phyloP scores from a whole-genome alignment of 495 filamentous ascomycete species.

The Talaromyces ruber region DNA sequence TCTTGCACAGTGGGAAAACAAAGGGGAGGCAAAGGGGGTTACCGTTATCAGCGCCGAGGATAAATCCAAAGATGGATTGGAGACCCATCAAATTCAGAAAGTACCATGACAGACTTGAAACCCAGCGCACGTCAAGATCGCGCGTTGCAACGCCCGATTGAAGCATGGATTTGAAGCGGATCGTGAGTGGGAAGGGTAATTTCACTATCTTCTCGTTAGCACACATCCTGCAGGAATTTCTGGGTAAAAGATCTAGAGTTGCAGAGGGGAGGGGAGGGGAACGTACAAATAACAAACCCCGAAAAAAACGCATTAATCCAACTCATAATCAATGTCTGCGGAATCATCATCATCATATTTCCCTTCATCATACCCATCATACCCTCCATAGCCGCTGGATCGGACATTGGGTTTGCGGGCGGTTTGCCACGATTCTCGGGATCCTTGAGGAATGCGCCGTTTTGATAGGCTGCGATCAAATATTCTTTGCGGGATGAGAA shows the following conservation, averaged over 20 bases:
- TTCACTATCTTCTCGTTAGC: slow-evolving; percentile 56
- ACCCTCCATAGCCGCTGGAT: slow-evolving; percentile 96
- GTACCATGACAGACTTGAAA: slow-evolving; percentile 97
- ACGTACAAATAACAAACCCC: slow-evolving; percentile 90
- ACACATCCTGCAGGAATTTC: too few relatives aligned
- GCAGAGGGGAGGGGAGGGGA: not conserved
- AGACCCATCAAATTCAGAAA: slow-evolving; percentile 94
- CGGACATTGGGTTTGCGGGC: slow-evolving; percentile 88
- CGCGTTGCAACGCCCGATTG: slow-evolving; percentile 92
- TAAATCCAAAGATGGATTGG: slow-evolving; percentile 95
- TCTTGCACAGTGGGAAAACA: not conserved
- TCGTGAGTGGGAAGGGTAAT: slow-evolving; percentile 94
- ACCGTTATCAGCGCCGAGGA: slow-evolving; percentile 94
- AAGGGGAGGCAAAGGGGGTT: slow-evolving; percentile 5
- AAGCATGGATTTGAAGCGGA: slow-evolving; percentile 98
- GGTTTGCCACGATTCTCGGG: slow-evolving; percentile 78
- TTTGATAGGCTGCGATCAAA: slow-evolving; percentile 70
- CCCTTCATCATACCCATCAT: slow-evolving; percentile 99
- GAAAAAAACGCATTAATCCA: slow-evolving; percentile 99
- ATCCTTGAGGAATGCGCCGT: slow-evolving; percentile 81
- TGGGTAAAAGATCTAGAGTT: too few relatives aligned
- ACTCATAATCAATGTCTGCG: slow-evolving; percentile 97
- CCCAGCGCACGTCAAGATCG: slow-evolving; percentile 95
- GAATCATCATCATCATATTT: slow-evolving; percentile 99
- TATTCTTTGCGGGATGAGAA: slow-evolving; percentile 75